A percentile compares a stretch with the other conserved stretches of the same genome.
Evolutionary conservation across 1,284 basidiomycete species (phyloP).

Genomic region (Pyrrhoderma noxium): DNA sequence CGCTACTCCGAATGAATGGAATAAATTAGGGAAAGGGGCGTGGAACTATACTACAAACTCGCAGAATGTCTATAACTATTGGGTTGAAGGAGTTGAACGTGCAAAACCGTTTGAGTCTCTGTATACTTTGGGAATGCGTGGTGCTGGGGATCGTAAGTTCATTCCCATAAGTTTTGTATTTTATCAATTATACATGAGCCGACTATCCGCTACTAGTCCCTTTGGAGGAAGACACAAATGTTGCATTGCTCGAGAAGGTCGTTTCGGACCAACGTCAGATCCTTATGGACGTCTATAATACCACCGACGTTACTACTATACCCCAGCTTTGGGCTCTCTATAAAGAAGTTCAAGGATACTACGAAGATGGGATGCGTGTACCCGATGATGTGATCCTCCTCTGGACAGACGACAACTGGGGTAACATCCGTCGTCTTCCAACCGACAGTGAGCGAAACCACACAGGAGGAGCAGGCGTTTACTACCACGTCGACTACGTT

Average conservation of each 20-base stretch:
- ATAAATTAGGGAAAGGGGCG: slow-evolving; percentile 42
- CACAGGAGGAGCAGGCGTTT: slow-evolving; percentile 59
- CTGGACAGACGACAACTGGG: slow-evolving; percentile 60
- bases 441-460: slow-evolving; percentile 43
- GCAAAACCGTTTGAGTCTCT: slow-evolving; percentile 51
- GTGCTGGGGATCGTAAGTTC: slow-evolving; percentile 48
- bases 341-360: slow-evolving; percentile 68
- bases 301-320: slow-evolving; percentile 41
- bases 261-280: slow-evolving; percentile 58
- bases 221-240: slow-evolving; percentile 41
- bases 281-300: slow-evolving; percentile 47
- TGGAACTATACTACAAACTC: slow-evolving; percentile 57
- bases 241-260: slow-evolving; percentile 46
- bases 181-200: not conserved
- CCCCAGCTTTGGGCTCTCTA: slow-evolving; percentile 63
- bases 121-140: slow-evolving; percentile 61
- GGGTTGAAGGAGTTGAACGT: slow-evolving; percentile 50
- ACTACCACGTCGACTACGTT: slow-evolving; percentile 57
- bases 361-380: slow-evolving; percentile 50
- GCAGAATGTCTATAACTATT: slow-evolving; percentile 49
- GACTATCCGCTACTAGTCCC: slow-evolving; percentile 34
- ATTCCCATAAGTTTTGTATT: not conserved
- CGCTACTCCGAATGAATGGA: slow-evolving; percentile 54
- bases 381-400: slow-evolving; percentile 50
- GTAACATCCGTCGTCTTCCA: slow-evolving; percentile 53